Base-by-base conservation (phyloP, 768 basidiomycete genomes). In the Boletus eberwhitei region DNA sequence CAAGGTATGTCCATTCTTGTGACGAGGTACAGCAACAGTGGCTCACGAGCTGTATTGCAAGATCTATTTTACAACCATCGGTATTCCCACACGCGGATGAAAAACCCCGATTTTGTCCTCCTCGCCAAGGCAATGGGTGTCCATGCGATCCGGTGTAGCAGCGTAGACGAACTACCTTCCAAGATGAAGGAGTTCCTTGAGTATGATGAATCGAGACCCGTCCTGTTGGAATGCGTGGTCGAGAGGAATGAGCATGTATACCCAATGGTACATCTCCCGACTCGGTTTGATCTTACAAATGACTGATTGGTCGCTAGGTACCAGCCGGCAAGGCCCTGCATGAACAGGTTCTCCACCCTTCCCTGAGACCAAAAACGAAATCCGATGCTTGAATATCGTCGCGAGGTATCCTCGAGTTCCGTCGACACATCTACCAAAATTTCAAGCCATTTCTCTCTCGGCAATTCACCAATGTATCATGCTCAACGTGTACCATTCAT, bases 141-240 rank as follows among this genome's bases (percentile, higher is more conserved):
- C 26, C 93, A 97, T 64, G 95, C 90, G 21, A 84, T 98, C 63
- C 81, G 91, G 56, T 91, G 87, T 70, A 73, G 76, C 47, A 81
- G 66, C 29, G 68, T 79, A 2, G 85, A 79, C 40, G 94, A 99
- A 51, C 79, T 99, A 9, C 92, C 93, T 0, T 84, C 81, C 35
- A 97, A 90, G 80, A 98, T 99, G 96, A 94, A 94, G 78, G 94
- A 98, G 79, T 95, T 99, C 76, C 78, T 99, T 60, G 95, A 95
- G 75, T 96, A 95, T 69, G 90, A 96, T 61, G 85, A 82, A 54
- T 80, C 79, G 53, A 87, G 83, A 73, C 97, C 97, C 4, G 81
- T 98, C 39, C 71, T 99, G 58, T 76, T 99, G 79, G 97, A 99
- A 74, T 96, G 93, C 68, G 39, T 86, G 49, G 91, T 98, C 44